phyloP scores from a whole-genome alignment of 257 asterid genomes.

The Ocimum tenuiflorum region DNA sequence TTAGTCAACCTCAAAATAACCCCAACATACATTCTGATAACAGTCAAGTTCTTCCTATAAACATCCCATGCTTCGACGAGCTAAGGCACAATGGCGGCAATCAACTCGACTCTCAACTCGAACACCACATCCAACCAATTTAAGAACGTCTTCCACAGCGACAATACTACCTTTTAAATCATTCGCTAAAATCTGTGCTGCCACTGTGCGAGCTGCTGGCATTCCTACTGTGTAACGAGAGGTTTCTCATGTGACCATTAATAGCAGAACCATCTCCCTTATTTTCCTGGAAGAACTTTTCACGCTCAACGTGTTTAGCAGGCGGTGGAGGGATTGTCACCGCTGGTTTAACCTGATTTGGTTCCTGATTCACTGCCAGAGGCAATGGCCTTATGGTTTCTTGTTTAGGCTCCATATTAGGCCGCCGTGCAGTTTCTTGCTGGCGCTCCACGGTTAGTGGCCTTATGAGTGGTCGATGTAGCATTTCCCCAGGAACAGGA shows the following conservation, averaged over 20 bases:
- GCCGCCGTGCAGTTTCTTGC: conserved; percentile 27
- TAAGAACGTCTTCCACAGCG: background rate
- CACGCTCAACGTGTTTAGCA: conserved; percentile 81
- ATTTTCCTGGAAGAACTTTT: conserved; percentile 72
- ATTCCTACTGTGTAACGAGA: conserved; percentile 76
- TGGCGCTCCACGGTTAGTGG: conserved; percentile 48
- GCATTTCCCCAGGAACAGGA: conserved; percentile 51
- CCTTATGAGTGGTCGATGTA: conserved; percentile 68
- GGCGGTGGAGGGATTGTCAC: conserved; percentile 91
- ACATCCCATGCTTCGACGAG: background rate
- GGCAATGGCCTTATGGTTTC: conserved; percentile 26
- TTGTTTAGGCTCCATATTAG: conserved; percentile 31
- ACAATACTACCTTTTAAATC: conserved; percentile 11
- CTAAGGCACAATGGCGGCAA: conserved; percentile 2
- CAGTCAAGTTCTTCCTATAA: conserved; percentile 12
- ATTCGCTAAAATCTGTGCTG: conserved; percentile 65
- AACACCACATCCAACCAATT: conserved; percentile 19
- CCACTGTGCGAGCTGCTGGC: conserved; percentile 71
- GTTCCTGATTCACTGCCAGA: conserved; percentile 25
- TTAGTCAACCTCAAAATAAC: conserved; percentile 8
- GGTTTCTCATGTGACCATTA: conserved; percentile 51
- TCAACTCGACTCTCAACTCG: conserved; percentile 9
- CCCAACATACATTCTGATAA: background rate
- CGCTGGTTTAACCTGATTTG: conserved; percentile 21
- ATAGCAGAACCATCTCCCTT: conserved; percentile 49